phyloP scores from a whole-genome alignment of 768 basidiomycete species.

The Serendipita sp. region DNA sequence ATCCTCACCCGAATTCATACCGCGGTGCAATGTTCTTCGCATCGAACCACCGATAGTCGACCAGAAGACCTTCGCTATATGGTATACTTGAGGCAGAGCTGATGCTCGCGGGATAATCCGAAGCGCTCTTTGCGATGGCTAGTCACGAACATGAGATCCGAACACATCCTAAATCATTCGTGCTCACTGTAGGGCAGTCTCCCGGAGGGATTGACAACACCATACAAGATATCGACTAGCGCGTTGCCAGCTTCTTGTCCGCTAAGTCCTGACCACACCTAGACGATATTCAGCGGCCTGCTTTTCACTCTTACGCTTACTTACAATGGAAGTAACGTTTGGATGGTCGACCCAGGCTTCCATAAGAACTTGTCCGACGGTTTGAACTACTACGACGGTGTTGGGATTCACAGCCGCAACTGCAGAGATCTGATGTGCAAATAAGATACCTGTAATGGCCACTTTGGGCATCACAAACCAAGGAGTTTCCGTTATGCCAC shows the following conservation, averaged over 20 bases:
- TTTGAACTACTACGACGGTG: conserved; percentile 67
- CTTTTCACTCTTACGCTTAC: conserved; percentile 9
- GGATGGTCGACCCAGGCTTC: conserved; percentile 62
- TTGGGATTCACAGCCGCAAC: conserved; percentile 58
- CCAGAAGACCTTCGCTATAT: conserved; percentile 49
- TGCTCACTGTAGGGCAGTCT: conserved; percentile 22
- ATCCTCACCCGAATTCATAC: conserved; percentile 7
- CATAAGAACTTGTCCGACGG: conserved; percentile 54
- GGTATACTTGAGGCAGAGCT: conserved; percentile 28
- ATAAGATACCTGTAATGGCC: not conserved
- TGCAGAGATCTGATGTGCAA: conserved; percentile 19
- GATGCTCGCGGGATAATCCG: conserved; percentile 23
- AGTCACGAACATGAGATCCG: not conserved
- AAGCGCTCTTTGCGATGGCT: conserved; percentile 21
- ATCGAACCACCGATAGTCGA: conserved; percentile 47
- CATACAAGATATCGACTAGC: conserved; percentile 64
- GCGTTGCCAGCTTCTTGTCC: conserved; percentile 58
- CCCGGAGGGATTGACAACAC: conserved; percentile 49
- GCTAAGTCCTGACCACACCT: conserved; percentile 40
- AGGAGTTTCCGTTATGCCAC: conserved; percentile 35
- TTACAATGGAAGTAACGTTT: conserved; percentile 27
- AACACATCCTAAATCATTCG: not conserved
- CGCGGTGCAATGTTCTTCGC: conserved; percentile 8
- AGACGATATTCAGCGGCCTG: not conserved
- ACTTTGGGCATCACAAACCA: not conserved